Evolutionary conservation across 176 grass and related monocot genomes (phyloP).

Genomic region (Phoenix roebelenii): DNA sequence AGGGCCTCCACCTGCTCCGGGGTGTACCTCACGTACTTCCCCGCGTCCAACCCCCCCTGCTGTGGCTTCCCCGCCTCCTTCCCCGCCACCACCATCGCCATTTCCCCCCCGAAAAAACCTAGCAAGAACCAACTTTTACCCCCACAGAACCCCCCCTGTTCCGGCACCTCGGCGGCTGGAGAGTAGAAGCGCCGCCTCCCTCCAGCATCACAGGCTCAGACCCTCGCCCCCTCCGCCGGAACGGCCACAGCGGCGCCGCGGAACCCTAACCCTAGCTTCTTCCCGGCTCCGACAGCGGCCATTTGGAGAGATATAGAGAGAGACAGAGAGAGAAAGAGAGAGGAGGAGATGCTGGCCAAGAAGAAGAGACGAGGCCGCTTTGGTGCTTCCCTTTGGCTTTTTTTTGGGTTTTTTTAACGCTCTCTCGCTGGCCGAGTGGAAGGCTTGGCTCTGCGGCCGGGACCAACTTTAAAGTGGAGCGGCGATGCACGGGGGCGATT

Average conservation of each 20-base stretch:
- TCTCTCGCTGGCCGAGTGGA: too few relatives aligned
- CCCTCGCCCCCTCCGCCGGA: background rate
- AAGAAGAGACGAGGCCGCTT: slow-evolving; percentile 18
- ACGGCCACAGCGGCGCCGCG: too few relatives aligned
- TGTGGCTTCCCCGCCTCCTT: slow-evolving; percentile 23
- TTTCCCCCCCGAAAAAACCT: slow-evolving; percentile 11
- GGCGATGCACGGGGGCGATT: too few relatives aligned
- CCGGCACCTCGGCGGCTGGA: background rate
- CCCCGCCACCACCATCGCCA: slow-evolving; percentile 48
- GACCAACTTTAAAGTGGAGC: too few relatives aligned
- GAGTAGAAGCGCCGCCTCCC: slow-evolving; percentile 1
- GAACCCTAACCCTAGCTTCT: slow-evolving; percentile 35
- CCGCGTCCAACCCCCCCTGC: slow-evolving; percentile 46
- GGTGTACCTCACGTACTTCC: slow-evolving; percentile 98
- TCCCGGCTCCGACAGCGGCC: background rate
- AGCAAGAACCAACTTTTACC: too few relatives aligned
- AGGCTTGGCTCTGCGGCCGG: too few relatives aligned
- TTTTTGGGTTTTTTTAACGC: too few relatives aligned
- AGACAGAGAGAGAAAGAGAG: background rate
- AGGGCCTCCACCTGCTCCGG: slow-evolving; percentile 97
- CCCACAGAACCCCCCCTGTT: slow-evolving; percentile 1
- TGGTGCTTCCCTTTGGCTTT: too few relatives aligned
- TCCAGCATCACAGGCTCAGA: slow-evolving; percentile 5
- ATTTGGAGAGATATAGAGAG: slow-evolving; percentile 7
- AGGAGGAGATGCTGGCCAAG: background rate